Conservation (phyloP, 768 basidiomycete genomes). For the Leccinum subgranulosum region DNA sequence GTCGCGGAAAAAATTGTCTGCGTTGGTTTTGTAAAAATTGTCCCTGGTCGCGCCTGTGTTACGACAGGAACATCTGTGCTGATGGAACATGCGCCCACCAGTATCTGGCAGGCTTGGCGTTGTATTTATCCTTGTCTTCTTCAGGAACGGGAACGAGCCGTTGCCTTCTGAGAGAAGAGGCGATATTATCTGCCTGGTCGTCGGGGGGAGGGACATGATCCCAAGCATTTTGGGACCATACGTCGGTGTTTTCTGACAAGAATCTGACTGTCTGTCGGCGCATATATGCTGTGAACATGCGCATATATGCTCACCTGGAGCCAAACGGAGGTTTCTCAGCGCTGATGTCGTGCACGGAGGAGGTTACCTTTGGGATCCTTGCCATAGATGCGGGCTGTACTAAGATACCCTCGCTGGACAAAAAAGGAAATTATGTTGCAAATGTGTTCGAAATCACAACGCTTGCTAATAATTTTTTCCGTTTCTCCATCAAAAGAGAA, state of each 20-base stretch:
- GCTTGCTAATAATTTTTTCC: too few species aligned
- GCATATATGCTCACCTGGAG: slow-evolving; percentile 47
- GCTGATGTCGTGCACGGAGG: slow-evolving; percentile 63
- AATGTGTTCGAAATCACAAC: too few species aligned
- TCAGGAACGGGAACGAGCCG: slow-evolving; percentile 67
- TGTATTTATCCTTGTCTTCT: slow-evolving; percentile 67
- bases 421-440: not conserved
- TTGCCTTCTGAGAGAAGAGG: slow-evolving; percentile 68
- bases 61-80: slow-evolving; percentile 25
- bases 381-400: not conserved
- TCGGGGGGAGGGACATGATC: slow-evolving; percentile 83
- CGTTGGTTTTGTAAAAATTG: slow-evolving; percentile 85
- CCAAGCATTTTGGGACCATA: slow-evolving; percentile 90
- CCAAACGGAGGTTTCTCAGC: slow-evolving; percentile 66
- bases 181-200: slow-evolving; percentile 75
- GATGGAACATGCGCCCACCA: slow-evolving; percentile 47
- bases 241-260: slow-evolving; percentile 63
- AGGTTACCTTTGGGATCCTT: slow-evolving; percentile 39
- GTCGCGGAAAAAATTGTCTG: slow-evolving; percentile 90
- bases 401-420: not conserved
- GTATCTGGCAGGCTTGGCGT: slow-evolving; percentile 67
- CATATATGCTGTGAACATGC: not conserved
- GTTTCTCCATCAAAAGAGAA: too few species aligned
- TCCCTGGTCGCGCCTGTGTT: slow-evolving; percentile 58
- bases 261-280: slow-evolving; percentile 43